These are phyloP conservation scores for Gentiana straminea DNA, from an alignment of 257 asterid species.

Conservation along the genomic window DNA sequence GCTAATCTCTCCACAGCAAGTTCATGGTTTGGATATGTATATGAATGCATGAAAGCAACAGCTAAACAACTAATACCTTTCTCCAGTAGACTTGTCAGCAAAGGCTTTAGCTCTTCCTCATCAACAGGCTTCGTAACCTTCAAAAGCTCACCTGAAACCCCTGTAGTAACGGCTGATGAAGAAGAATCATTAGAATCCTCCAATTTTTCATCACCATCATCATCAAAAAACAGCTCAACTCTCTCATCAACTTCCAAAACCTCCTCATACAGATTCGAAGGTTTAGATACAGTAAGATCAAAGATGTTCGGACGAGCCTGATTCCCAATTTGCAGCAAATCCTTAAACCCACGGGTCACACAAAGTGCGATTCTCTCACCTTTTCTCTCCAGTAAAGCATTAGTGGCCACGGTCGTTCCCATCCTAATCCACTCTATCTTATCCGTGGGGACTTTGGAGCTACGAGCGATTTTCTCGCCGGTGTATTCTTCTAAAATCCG, in stretches of 20 bases:
- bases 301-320: constrained; percentile 91
- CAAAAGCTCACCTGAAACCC: constrained; percentile 85
- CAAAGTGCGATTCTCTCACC: constrained; percentile 92
- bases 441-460: constrained; percentile 75
- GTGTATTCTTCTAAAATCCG: constrained; percentile 80
- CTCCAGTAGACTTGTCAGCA: constrained; percentile 47
- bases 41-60: constrained; percentile 83
- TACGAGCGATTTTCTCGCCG: constrained; percentile 62
- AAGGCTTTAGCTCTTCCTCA: constrained; percentile 49
- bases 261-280: constrained; percentile 87
- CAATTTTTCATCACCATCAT: constrained; percentile 12
- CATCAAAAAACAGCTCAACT: constrained; percentile 64
- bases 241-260: constrained; percentile 91
- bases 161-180: constrained; percentile 42
- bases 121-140: constrained; percentile 67
- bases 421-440: constrained; percentile 96
- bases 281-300: constrained; percentile 84
- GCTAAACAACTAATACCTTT: constrained; percentile 81
- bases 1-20: constrained; percentile 56
- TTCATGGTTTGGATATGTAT: constrained; percentile 84
- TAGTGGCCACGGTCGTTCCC: constrained; percentile 99
- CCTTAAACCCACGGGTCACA: constrained; percentile 79
- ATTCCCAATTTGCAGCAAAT: constrained; percentile 86
- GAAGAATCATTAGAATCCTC: neutral
- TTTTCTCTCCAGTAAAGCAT: constrained; percentile 83